Evolutionary conservation across 306 rosid genomes (phyloP).

Genomic region (Begonia loranthoides): DNA sequence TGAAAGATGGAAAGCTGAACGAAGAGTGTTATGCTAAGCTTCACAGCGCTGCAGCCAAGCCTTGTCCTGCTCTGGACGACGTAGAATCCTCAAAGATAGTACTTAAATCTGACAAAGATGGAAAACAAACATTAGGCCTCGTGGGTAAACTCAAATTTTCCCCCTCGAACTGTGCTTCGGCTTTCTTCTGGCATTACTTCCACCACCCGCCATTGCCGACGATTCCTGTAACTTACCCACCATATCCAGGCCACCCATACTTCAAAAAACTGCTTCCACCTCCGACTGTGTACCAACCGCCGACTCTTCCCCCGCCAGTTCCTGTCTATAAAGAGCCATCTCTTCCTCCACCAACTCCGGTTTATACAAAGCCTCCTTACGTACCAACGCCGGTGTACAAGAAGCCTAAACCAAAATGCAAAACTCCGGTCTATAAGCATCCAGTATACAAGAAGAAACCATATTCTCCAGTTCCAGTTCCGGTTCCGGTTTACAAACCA

Average conservation of each 20-base stretch:
- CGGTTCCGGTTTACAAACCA: slow-evolving; percentile 7
- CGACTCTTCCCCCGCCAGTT: slow-evolving; percentile 15
- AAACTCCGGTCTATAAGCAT: neutral
- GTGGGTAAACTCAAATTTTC: slow-evolving; percentile 50
- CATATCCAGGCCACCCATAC: slow-evolving; percentile 2
- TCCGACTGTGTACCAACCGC: slow-evolving; percentile 18
- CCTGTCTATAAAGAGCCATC: slow-evolving; percentile 8
- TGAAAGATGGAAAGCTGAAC: slow-evolving; percentile 34
- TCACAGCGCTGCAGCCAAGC: slow-evolving; percentile 49
- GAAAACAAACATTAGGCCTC: slow-evolving; percentile 37
- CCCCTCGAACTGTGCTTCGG: slow-evolving; percentile 51
- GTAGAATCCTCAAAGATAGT: slow-evolving; percentile 36
- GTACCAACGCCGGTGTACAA: slow-evolving; percentile 6
- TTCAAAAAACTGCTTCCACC: slow-evolving; percentile 4
- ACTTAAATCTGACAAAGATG: slow-evolving; percentile 25
- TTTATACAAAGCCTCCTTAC: slow-evolving; percentile 5
- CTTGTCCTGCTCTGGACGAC: slow-evolving; percentile 53
- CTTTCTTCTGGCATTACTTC: slow-evolving; percentile 38
- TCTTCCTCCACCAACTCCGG: slow-evolving; percentile 7
- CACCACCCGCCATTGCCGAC: slow-evolving; percentile 34
- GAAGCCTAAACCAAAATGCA: slow-evolving; percentile 3
- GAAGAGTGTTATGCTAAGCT: slow-evolving; percentile 82
- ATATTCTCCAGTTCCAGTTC: slow-evolving; percentile 9
- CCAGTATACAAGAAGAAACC: slow-evolving; percentile 5
- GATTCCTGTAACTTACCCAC: slow-evolving; percentile 8